phyloP scores from a whole-genome alignment of 2,329 filamentous ascomycete species.

The Apiospora marii region DNA sequence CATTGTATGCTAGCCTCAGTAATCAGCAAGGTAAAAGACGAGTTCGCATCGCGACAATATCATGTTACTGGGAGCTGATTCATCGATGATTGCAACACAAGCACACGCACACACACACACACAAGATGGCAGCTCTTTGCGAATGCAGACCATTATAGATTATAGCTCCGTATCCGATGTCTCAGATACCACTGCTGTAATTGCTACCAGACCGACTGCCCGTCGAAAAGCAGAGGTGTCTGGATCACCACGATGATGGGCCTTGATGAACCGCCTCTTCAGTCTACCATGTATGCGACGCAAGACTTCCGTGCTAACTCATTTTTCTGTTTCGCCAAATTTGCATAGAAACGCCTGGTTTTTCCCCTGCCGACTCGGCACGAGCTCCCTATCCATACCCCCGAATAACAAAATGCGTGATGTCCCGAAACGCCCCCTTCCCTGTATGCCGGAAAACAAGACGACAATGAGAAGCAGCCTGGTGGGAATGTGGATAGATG shows the following conservation, averaged over 20 bases:
- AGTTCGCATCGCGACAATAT: not conserved
- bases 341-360: slow-evolving; percentile 14
- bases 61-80: not conserved
- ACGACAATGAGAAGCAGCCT: not conserved
- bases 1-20: no score
- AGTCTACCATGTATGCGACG: not conserved
- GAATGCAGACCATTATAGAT: slow-evolving; percentile 4
- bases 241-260: not conserved
- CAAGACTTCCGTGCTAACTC: not conserved
- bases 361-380: not conserved
- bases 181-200: not conserved
- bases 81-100: not conserved
- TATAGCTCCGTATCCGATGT: not conserved
- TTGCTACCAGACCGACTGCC: not conserved
- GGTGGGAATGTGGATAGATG: slow-evolving; percentile 1
- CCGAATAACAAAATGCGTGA: slow-evolving; percentile 14
- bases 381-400: not conserved
- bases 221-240: not conserved
- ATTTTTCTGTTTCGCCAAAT: not conserved
- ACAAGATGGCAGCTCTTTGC: not conserved
- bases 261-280: not conserved
- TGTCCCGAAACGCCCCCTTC: slow-evolving; percentile 11
- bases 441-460: slow-evolving; percentile 7
- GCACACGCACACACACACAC: no score
- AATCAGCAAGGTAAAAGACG: not conserved